Conservation (phyloP, 2,329 filamentous ascomycete species). For the Helminthosporium solani region DNA sequence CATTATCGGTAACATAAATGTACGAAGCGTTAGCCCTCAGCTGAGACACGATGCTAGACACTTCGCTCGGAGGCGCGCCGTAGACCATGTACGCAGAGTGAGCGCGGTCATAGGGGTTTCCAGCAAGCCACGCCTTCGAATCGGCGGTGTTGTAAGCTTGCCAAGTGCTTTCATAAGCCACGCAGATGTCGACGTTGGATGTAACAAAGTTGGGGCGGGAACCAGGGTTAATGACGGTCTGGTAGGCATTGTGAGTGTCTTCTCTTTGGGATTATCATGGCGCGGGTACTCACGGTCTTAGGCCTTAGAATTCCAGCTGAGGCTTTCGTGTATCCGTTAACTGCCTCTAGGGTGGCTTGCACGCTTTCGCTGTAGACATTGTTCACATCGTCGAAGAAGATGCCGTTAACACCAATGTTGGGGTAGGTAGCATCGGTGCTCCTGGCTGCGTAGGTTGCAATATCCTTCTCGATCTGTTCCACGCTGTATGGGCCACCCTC, state of each 20-base stretch:
- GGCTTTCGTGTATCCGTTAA: background rate
- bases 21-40: conserved; percentile 1
- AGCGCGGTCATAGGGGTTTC: conserved; percentile 2
- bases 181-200: background rate
- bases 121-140: background rate
- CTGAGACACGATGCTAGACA: background rate
- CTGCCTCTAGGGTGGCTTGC: background rate
- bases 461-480: background rate
- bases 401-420: background rate
- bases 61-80: background rate
- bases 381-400: conserved; percentile 3
- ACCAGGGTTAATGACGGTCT: conserved; percentile 4
- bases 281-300: background rate
- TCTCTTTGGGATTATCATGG: too few species aligned
- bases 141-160: background rate
- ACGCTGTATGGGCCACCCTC: background rate
- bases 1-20: conserved; percentile 1
- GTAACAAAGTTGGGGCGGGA: conserved; percentile 2
- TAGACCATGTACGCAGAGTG: background rate
- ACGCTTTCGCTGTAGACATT: background rate
- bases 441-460: background rate
- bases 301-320: background rate
- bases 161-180: conserved; percentile 1
- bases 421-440: background rate
- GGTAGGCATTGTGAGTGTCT: background rate